Evolutionary conservation across 2,329 filamentous ascomycete genomes (phyloP).

Genomic region (Coniochaeta prunicola): DNA sequence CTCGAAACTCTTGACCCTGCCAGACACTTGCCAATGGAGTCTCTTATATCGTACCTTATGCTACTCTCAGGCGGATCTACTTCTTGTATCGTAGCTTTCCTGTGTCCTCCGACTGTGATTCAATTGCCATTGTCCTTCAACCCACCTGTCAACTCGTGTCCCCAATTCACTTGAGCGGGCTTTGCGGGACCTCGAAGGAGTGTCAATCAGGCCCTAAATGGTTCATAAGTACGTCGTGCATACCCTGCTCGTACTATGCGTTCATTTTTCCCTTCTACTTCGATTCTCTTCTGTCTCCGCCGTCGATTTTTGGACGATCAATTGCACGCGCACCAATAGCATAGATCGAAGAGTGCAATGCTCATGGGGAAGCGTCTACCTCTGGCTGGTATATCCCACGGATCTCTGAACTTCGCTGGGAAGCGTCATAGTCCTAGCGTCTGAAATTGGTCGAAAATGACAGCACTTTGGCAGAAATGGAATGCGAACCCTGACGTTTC

Average conservation of each 20-base stretch:
- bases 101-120: neutral
- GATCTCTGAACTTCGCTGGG: neutral
- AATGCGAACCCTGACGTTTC: neutral
- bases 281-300: neutral
- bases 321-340: neutral
- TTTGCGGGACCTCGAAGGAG: too few species aligned
- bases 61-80: neutral
- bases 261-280: too few species aligned
- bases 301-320: too few species aligned
- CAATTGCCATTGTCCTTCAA: neutral
- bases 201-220: too few species aligned
- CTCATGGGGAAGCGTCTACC: neutral
- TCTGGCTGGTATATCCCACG: neutral
- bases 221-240: neutral
- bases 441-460: neutral
- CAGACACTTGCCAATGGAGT: neutral
- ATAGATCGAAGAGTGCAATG: neutral
- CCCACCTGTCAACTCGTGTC: neutral
- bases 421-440: neutral
- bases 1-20: neutral
- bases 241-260: too few species aligned
- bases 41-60: neutral
- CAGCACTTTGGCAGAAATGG: neutral
- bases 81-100: neutral
- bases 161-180: too few species aligned